These are phyloP conservation scores for Clavulina sp. DNA, from an alignment of 768 basidiomycete genomes.

Conservation along the genomic window DNA sequence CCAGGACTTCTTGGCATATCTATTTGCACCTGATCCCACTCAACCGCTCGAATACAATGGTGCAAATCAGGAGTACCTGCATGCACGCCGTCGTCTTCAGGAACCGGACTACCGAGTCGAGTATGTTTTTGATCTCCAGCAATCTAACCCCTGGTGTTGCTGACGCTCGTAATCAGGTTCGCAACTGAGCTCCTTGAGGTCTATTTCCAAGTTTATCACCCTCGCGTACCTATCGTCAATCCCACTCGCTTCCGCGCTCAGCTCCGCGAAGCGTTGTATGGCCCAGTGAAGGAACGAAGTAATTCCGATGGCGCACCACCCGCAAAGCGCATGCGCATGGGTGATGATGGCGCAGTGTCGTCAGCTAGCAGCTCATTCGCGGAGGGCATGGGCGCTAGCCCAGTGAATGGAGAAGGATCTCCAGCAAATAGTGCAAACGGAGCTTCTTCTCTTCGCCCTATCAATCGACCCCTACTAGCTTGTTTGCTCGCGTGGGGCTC, in stretches of 20 bases:
- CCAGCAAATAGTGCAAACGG: background rate
- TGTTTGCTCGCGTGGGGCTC: conserved; percentile 83
- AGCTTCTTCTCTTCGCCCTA: background rate
- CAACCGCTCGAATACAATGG: background rate
- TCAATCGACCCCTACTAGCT: conserved; percentile 43
- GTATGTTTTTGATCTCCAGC: conserved; percentile 33
- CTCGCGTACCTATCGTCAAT: conserved; percentile 64
- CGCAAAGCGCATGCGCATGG: background rate
- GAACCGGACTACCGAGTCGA: conserved; percentile 61
- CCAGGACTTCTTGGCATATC: background rate
- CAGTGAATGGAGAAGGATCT: no score
- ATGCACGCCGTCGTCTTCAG: conserved; percentile 23
- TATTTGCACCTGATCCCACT: background rate
- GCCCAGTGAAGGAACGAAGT: conserved; percentile 13
- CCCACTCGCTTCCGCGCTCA: conserved; percentile 63
- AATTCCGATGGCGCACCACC: background rate
- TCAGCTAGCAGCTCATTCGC: background rate
- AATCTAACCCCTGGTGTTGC: background rate
- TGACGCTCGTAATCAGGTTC: conserved; percentile 37
- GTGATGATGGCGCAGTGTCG: background rate
- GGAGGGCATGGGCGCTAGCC: background rate
- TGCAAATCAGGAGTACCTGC: background rate
- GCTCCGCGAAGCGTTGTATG: conserved; percentile 26
- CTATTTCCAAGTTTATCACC: conserved; percentile 46
- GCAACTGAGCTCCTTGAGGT: conserved; percentile 87